A percentile compares a stretch with the other conserved stretches of the same genome.
Evolutionary conservation across 768 basidiomycete species (phyloP).

Genomic region (Pilatotrama ljubarskyi): DNA sequence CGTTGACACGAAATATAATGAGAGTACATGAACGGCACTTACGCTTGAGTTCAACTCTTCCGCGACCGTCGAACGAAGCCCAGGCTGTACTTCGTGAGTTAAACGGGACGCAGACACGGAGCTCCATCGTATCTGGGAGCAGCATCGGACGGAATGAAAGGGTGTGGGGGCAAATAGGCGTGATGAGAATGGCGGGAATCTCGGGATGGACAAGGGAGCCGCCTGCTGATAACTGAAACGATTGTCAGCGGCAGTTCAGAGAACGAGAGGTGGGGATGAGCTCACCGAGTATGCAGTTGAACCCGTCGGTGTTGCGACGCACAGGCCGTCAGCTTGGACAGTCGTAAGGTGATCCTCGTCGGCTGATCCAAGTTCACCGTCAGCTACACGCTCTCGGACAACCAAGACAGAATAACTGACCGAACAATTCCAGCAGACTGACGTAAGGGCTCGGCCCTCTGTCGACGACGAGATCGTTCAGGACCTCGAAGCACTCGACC

Average conservation of each 20-base stretch:
- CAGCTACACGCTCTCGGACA: not conserved
- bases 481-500: conserved; percentile 91
- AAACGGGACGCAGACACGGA: conserved; percentile 98
- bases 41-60: conserved; percentile 95
- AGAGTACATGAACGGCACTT: conserved; percentile 34
- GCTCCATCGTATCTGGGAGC: conserved; percentile 96
- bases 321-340: conserved; percentile 96
- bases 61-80: conserved; percentile 98
- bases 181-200: conserved; percentile 94
- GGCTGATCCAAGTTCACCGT: conserved; percentile 45
- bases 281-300: conserved; percentile 97
- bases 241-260: conserved; percentile 14
- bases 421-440: conserved; percentile 92
- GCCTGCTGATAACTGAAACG: conserved; percentile 81
- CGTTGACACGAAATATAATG: conserved; percentile 4
- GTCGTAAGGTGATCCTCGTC: conserved; percentile 99
- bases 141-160: conserved; percentile 99
- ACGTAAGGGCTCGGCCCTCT: conserved; percentile 98
- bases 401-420: conserved; percentile 40
- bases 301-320: conserved; percentile 93
- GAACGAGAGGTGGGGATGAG: conserved; percentile 12
- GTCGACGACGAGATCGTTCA: conserved; percentile 98
- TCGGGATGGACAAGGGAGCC: conserved; percentile 98
- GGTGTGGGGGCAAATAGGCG: conserved; percentile 98
- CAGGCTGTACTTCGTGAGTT: conserved; percentile 98